Percentiles rank a stretch among this genome's conserved stretches.
These are phyloP conservation scores for Fusarium armeniacum DNA, from an alignment of 2,329 filamentous ascomycete genomes.

Conservation along the genomic window DNA sequence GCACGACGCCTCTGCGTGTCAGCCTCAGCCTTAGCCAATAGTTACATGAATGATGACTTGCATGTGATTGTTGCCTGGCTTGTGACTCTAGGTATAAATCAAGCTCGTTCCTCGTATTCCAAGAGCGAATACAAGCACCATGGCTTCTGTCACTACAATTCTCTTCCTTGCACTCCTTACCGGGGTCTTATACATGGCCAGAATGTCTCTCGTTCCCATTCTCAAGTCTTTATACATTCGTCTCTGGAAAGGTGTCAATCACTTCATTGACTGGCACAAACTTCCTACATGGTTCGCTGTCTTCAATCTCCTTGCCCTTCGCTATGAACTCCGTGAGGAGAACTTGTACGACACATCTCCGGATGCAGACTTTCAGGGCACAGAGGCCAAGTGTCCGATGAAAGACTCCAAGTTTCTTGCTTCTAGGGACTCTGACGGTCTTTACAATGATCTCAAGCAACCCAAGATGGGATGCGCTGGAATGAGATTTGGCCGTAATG, in stretches of 20 bases:
- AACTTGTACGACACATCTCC: slow-evolving; percentile 34
- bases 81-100: slow-evolving; percentile 6
- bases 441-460: slow-evolving; percentile 21
- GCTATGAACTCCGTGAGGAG: slow-evolving; percentile 33
- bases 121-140: fast-evolving
- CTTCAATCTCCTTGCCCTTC: slow-evolving; percentile 33
- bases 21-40: background rate
- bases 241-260: slow-evolving; percentile 25
- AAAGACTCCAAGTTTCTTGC: slow-evolving; percentile 32
- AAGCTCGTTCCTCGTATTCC: background rate
- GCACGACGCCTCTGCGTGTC: slow-evolving; percentile 1
- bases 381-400: slow-evolving; percentile 9
- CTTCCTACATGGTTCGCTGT: slow-evolving; percentile 31
- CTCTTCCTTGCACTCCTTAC: background rate
- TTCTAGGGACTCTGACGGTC: slow-evolving; percentile 12
- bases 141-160: background rate
- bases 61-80: background rate
- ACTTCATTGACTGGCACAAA: slow-evolving; percentile 27
- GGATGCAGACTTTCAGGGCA: slow-evolving; percentile 13
- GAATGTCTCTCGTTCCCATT: background rate
- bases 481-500: slow-evolving; percentile 36
- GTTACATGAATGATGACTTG: slow-evolving; percentile 1
- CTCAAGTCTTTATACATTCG: slow-evolving; percentile 25
- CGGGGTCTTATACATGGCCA: background rate
- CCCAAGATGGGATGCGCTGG: slow-evolving; percentile 31